Conservation (phyloP, 2,329 filamentous ascomycete genomes). For the Knufia fluminis region DNA sequence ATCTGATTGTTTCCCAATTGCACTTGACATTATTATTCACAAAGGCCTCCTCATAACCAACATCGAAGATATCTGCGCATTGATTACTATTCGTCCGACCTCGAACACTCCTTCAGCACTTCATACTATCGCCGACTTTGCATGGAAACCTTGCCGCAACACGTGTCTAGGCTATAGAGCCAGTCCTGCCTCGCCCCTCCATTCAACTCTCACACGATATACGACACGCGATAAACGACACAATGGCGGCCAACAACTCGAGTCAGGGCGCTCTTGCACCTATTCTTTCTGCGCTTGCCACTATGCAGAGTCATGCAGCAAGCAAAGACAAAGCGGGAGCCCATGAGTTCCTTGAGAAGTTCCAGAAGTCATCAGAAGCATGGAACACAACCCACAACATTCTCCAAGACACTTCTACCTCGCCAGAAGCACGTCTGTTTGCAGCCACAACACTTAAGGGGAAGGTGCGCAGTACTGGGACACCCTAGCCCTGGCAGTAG, state of each 20-base stretch:
- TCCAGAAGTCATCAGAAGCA: constrained; percentile 89
- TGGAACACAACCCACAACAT: constrained; percentile 85
- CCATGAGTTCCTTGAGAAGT: constrained; percentile 82
- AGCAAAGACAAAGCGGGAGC: constrained; percentile 78
- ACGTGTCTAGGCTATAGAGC: constrained; percentile 13
- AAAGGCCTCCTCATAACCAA: background rate
- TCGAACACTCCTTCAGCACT: background rate
- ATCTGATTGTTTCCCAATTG: background rate
- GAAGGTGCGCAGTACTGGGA: constrained; percentile 56
- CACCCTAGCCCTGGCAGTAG: constrained; percentile 6
- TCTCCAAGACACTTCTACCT: constrained; percentile 64
- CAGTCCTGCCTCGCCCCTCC: constrained; percentile 12
- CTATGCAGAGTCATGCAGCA: constrained; percentile 78
- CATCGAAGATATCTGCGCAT: background rate
- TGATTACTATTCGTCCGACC: constrained; percentile 7
- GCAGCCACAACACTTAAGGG: constrained; percentile 94
- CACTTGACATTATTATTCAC: too few relatives aligned
- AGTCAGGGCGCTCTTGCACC: constrained; percentile 63
- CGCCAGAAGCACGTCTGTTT: constrained; percentile 83
- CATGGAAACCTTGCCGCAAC: constrained; percentile 10
- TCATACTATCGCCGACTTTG: constrained; percentile 1
- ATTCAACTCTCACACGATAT: constrained; percentile 12
- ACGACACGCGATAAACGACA: too few relatives aligned
- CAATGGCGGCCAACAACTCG: constrained; percentile 61
- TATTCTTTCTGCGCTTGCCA: constrained; percentile 78